These are phyloP conservation scores for Aotearoamyces nothofagi DNA, from an alignment of 2,329 filamentous ascomycete genomes.

Conservation along the genomic window DNA sequence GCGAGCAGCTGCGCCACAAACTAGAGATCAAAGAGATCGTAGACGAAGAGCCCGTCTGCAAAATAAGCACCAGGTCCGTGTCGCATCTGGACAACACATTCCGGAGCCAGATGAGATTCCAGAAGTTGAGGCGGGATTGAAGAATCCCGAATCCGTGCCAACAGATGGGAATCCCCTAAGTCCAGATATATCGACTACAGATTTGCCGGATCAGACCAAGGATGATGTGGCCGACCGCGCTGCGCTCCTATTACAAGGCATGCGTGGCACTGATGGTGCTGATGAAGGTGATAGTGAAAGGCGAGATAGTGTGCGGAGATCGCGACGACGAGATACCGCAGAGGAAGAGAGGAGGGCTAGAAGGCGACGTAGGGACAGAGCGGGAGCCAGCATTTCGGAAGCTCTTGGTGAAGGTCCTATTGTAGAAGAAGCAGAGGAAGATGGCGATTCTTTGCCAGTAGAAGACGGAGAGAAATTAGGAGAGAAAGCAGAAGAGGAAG, in stretches of 20 bases:
- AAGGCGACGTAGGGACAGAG: slow-evolving; percentile 50
- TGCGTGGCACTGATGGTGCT: slow-evolving; percentile 44
- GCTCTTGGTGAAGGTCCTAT: slow-evolving; percentile 5
- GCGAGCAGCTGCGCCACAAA: slow-evolving; percentile 79
- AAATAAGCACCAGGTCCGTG: slow-evolving; percentile 77
- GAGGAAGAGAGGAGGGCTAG: slow-evolving; percentile 62
- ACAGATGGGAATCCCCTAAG: slow-evolving; percentile 16
- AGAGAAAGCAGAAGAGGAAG: slow-evolving; percentile 5
- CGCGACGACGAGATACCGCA: slow-evolving; percentile 44
- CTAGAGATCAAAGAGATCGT: slow-evolving; percentile 76
- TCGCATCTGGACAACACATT: slow-evolving; percentile 81
- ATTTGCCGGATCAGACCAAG: slow-evolving; percentile 18
- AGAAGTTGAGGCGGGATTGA: slow-evolving; percentile 34
- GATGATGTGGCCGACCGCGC: slow-evolving; percentile 76
- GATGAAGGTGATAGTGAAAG: slow-evolving; percentile 38
- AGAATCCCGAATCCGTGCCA: slow-evolving; percentile 31
- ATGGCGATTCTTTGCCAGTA: slow-evolving; percentile 3
- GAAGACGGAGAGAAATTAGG: slow-evolving; percentile 4
- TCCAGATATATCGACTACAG: slow-evolving; percentile 12
- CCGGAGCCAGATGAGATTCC: slow-evolving; percentile 53
- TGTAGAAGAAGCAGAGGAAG: slow-evolving; percentile 6
- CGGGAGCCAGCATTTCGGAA: slow-evolving; percentile 22
- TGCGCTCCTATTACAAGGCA: slow-evolving; percentile 68
- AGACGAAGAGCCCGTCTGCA: slow-evolving; percentile 77
- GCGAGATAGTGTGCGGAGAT: slow-evolving; percentile 45